Percentiles rank a stretch among this genome's conserved stretches.
phyloP scores from a whole-genome alignment of 768 basidiomycete species.

The Mycena crocata region DNA sequence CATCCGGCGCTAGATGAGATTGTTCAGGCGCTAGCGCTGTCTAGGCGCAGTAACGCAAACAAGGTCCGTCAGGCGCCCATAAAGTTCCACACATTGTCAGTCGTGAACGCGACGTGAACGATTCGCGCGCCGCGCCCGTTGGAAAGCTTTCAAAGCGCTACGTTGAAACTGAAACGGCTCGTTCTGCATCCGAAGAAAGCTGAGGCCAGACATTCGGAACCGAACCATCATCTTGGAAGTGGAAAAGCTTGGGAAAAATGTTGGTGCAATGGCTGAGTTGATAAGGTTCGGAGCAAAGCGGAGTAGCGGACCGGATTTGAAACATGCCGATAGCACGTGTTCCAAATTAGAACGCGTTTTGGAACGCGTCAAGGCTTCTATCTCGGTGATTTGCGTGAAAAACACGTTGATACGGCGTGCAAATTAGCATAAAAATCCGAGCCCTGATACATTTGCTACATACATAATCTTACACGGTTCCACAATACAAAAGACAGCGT shows the following conservation, averaged over 20 bases:
- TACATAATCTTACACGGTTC: slow-evolving; percentile 10
- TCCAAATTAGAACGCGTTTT: not conserved
- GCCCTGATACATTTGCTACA: not conserved
- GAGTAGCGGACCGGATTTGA: not conserved
- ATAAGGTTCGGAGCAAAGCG: not conserved
- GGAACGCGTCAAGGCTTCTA: not conserved
- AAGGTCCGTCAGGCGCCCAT: slow-evolving; percentile 29
- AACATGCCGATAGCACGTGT: not conserved
- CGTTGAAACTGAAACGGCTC: no score
- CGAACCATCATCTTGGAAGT: no score
- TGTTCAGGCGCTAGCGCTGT: no score
- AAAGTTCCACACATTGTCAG: not conserved
- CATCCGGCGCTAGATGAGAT: slow-evolving; percentile 12
- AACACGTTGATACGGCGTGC: slow-evolving; percentile 21
- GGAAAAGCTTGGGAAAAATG: no score
- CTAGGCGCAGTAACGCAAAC: slow-evolving; percentile 9
- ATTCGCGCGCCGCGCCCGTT: no score
- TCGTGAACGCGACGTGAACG: no score
- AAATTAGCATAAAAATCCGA: not conserved
- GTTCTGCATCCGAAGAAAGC: no score
- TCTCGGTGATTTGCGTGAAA: not conserved
- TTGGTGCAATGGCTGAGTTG: not conserved
- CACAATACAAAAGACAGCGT: not conserved
- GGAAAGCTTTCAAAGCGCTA: no score
- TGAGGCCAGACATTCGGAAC: no score